A percentile compares a stretch with the other conserved stretches of the same genome.
Evolutionary conservation across 495 filamentous ascomycete species (phyloP).

Genomic region (Trypethelium eluteriae): DNA sequence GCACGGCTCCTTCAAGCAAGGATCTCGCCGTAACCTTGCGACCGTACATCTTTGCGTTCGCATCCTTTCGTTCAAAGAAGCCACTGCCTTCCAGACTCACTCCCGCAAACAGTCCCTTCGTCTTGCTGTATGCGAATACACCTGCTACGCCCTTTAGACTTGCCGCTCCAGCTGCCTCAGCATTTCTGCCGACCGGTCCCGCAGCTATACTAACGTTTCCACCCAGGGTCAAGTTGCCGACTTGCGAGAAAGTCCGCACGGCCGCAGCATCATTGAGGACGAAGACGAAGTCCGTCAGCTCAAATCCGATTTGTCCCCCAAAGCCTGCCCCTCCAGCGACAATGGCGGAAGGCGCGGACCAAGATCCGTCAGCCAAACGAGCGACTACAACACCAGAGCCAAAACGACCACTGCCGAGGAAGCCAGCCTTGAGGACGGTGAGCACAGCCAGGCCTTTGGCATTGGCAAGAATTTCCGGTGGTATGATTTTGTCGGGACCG

Average conservation of each 20-base stretch:
- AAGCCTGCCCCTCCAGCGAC: conserved; percentile 85
- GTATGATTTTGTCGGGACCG: conserved; percentile 95
- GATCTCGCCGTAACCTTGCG: conserved; percentile 69
- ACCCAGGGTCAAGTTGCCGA: conserved; percentile 81
- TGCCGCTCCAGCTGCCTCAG: conserved; percentile 90
- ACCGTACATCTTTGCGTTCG: conserved; percentile 93
- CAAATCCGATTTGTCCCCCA: conserved; percentile 94
- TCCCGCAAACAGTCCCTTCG: conserved; percentile 92
- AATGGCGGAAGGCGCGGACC: conserved; percentile 92
- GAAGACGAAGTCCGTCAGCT: conserved; percentile 97
- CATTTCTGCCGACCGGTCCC: conserved; percentile 87
- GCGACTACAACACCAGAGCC: conserved; percentile 92
- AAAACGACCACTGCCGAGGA: conserved; percentile 85
- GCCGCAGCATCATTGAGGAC: conserved; percentile 90
- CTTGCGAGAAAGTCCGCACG: conserved; percentile 90
- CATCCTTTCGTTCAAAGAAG: conserved; percentile 87
- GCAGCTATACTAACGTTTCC: conserved; percentile 96
- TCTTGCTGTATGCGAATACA: conserved; percentile 94
- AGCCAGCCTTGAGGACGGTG: conserved; percentile 92
- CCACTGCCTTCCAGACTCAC: conserved; percentile 88
- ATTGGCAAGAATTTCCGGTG: conserved; percentile 76
- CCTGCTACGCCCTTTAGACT: conserved; percentile 83
- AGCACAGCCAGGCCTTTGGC: conserved; percentile 96
- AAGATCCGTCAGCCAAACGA: conserved; percentile 79
- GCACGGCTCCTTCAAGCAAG: conserved; percentile 68